Evolutionary conservation across 305 asterid species (phyloP), one percentile per base, ranked within the genome.

Genomic region (Ajuga reptans): DNA sequence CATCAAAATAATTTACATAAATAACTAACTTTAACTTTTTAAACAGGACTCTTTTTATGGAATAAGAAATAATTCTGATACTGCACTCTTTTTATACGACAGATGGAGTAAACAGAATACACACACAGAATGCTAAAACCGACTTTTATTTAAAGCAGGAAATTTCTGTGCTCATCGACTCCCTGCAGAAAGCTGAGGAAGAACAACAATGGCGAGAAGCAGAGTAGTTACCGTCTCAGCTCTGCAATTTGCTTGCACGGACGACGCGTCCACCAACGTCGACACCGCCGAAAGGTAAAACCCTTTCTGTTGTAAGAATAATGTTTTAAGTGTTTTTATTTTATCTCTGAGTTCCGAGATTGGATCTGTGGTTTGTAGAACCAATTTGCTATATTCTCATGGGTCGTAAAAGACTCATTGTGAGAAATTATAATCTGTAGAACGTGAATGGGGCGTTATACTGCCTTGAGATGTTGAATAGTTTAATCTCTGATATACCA

Each of bases 171-270:
- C 6, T 31, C 12, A 21, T 42, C 34, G 18, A 31, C 67, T 33
- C 54, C 1, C 57, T n/a, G 47, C 46, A 27, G 46, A 47, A 52
- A 58, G 45, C 58, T 10, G 43, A 52, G 42, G 34, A 21, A 4
- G 16, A 15, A 61, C 18, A 73, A 29, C 0, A 55, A 82, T 85
- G 96, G 88, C 80, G 75, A 77, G 79, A 53, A 78, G 81, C 60
- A 82, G 90, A 77, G 16, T 78, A 36, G 97, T 93, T 0, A 75
- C 72, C 14, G 97, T 93, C 61, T 80, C 97, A 6, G 97, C 97
- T 64, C 81, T 93, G 69, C 99, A 93, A 56, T 91, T 93, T 75
- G 83, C 96, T 58, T 93, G 99, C 82, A 79, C 97, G 12, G 97
- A 93, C 72, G 96, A 93, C 65, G 76, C 86, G 68, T 59, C 96